Base-by-base conservation (phyloP, 345 rosid genomes). In the Angophora floribunda region DNA sequence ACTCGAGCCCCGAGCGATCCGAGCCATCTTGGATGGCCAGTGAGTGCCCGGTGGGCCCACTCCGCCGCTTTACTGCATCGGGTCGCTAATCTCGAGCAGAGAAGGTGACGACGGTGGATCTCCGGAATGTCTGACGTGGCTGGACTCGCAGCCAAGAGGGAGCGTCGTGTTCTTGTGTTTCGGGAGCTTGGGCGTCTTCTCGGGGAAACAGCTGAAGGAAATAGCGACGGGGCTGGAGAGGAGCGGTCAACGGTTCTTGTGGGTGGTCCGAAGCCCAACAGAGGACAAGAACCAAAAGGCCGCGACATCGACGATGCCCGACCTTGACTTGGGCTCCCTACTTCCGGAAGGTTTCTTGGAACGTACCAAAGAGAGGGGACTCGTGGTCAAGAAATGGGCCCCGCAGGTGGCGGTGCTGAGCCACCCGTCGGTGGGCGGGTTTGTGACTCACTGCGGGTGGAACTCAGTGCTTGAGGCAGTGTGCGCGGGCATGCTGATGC, bases 101-200 rank as follows among this genome's bases (percentile, higher is more conserved):
- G 86, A 86, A 41, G 87, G 79, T 15, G 85, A 55, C 15, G 70
- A 55, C 30, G 87, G 30, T 32, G 88, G 75, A 8, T 7, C 14
- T 10, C 89, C 78, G 0, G 93, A 89, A 22, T 91, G 94, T 87
- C 24, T 95, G 19, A 53, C 50, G 4, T 95, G 95, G 97, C 92
- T 95, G 0, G 91, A 95, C 80, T 61, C 89, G 24, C 96, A 96
- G 85, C 95, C 94, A 11, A 89, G 89, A 24, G 85, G 80, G 57
- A 91, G 93, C 65, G 93, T 95, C 3, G 93, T 95, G 57, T 95
- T 92, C 85, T 86, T 96, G 2, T 93, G 95, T 88, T 95, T 95
- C 59, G 96, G 97, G n/a, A 95, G 96, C 89, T 85, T 91, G 85
- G 96, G 96, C 19, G 89, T 87, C 88, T 95, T 94, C 88, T 90